Percentiles rank a stretch among this genome's conserved stretches.
phyloP scores from a whole-genome alignment of 2,329 filamentous ascomycete genomes.

The Pestalotiopsis sp. region DNA sequence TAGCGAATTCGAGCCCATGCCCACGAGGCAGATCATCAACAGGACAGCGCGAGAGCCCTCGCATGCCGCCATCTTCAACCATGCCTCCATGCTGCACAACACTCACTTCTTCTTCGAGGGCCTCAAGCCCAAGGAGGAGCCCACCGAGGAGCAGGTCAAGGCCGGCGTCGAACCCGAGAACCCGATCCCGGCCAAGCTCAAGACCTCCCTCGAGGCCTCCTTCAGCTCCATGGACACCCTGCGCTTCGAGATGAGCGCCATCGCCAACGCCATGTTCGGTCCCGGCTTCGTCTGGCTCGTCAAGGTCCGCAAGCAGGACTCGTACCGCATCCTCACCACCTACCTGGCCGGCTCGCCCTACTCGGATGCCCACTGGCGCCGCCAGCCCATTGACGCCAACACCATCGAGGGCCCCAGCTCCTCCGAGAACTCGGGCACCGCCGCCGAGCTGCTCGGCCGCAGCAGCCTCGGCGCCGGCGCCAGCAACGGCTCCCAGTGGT shows the following conservation, averaged over 20 bases:
- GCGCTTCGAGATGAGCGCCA: conserved; percentile 76
- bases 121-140: conserved; percentile 35
- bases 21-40: conserved; percentile 70
- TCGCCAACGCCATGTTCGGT: conserved; percentile 90
- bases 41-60: conserved; percentile 78
- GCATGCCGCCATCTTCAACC: conserved; percentile 85
- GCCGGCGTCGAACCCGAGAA: neutral
- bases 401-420: conserved; percentile 48
- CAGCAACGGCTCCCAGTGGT: conserved; percentile 23
- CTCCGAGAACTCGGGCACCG: conserved; percentile 19
- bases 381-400: conserved; percentile 71
- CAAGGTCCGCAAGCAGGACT: conserved; percentile 46
- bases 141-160: conserved; percentile 19
- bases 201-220: conserved; percentile 62
- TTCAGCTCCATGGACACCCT: conserved; percentile 87
- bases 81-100: conserved; percentile 96
- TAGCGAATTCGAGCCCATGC: conserved; percentile 63
- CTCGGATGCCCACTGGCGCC: conserved; percentile 80
- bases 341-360: conserved; percentile 93
- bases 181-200: conserved; percentile 41
- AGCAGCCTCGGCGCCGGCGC: conserved; percentile 30
- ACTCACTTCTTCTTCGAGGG: conserved; percentile 79
- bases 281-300: conserved; percentile 98
- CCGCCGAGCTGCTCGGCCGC: conserved; percentile 43
- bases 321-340: conserved; percentile 76